These are phyloP conservation scores for Thelonectria rubi DNA, from an alignment of 2,329 filamentous ascomycete genomes.

Conservation along the genomic window DNA sequence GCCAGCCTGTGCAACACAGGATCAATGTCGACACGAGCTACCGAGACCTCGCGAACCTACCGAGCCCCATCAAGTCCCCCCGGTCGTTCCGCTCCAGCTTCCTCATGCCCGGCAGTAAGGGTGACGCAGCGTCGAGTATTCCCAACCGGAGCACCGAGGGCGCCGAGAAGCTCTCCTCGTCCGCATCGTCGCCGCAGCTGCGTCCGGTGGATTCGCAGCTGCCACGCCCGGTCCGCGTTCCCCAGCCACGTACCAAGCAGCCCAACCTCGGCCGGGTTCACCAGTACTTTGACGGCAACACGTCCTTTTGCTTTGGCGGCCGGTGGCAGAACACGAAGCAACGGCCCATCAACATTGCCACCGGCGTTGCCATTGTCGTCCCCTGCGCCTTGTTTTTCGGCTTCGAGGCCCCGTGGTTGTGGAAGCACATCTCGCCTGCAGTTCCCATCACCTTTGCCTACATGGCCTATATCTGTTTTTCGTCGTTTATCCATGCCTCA, in stretches of 20 bases:
- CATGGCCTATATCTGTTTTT: conserved; percentile 87
- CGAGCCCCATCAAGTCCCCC: conserved; percentile 74
- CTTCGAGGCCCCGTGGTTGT: conserved; percentile 85
- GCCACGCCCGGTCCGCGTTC: conserved; percentile 31
- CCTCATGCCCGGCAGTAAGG: conserved; percentile 67
- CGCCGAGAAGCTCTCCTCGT: conserved; percentile 85
- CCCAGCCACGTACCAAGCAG: conserved; percentile 36
- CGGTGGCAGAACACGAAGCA: conserved; percentile 88
- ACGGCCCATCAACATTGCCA: conserved; percentile 88
- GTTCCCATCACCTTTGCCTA: conserved; percentile 92
- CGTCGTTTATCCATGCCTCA: conserved; percentile 93
- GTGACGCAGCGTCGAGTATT: conserved; percentile 57
- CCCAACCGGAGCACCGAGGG: conserved; percentile 67
- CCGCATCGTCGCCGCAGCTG: conserved; percentile 77
- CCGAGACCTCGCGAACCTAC: conserved; percentile 59
- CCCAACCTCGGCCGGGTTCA: conserved; percentile 73
- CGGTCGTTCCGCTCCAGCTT: conserved; percentile 82
- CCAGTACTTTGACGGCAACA: conserved; percentile 94
- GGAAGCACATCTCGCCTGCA: conserved; percentile 86
- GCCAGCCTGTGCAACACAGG: conserved; percentile 52
- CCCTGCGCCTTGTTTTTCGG: conserved; percentile 85
- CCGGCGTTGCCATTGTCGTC: conserved; percentile 80
- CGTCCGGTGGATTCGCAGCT: conserved; percentile 54
- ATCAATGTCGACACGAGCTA: conserved; percentile 70
- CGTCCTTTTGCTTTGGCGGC: conserved; percentile 86